These are phyloP conservation scores for Ambrosiella xylebori DNA, from an alignment of 2,329 filamentous ascomycete genomes.

Conservation along the genomic window DNA sequence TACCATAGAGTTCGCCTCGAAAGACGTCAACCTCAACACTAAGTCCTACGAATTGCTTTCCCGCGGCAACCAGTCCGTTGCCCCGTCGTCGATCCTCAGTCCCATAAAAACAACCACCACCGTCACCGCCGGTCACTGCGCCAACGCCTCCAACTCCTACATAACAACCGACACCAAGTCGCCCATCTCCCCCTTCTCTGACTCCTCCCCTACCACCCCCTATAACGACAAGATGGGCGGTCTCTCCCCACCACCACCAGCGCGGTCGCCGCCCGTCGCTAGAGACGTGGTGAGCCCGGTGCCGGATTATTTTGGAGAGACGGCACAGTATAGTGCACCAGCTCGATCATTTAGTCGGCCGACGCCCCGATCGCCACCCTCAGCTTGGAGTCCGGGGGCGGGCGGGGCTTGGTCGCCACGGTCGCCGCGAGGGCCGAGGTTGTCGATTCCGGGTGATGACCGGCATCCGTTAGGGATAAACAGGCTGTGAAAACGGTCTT, in stretches of 20 bases:
- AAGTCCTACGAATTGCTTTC: slow-evolving; percentile 71
- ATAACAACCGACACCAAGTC: slow-evolving; percentile 3
- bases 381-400: slow-evolving; percentile 14
- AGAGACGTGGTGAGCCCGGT: slow-evolving; percentile 13
- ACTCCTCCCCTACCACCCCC: neutral
- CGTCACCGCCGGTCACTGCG: slow-evolving; percentile 19
- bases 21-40: slow-evolving; percentile 56
- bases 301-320: slow-evolving; percentile 38
- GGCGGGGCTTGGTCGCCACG: neutral
- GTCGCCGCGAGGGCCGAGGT: slow-evolving; percentile 15
- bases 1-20: slow-evolving; percentile 61
- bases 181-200: slow-evolving; percentile 1
- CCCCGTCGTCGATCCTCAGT: slow-evolving; percentile 28
- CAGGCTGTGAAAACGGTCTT: slow-evolving; percentile 25
- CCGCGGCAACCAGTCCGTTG: slow-evolving; percentile 35
- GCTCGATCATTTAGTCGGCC: slow-evolving; percentile 33
- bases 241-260: neutral
- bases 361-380: neutral
- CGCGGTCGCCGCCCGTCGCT: slow-evolving; percentile 24
- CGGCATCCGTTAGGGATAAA: slow-evolving; percentile 40
- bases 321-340: slow-evolving; percentile 37
- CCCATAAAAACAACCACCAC: neutral
- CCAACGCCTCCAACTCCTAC: slow-evolving; percentile 12
- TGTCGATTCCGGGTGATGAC: slow-evolving; percentile 14
- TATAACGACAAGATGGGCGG: slow-evolving; percentile 11